Evolutionary conservation across 2,329 filamentous ascomycete genomes (phyloP).

Genomic region (Talaromyces sp.): DNA sequence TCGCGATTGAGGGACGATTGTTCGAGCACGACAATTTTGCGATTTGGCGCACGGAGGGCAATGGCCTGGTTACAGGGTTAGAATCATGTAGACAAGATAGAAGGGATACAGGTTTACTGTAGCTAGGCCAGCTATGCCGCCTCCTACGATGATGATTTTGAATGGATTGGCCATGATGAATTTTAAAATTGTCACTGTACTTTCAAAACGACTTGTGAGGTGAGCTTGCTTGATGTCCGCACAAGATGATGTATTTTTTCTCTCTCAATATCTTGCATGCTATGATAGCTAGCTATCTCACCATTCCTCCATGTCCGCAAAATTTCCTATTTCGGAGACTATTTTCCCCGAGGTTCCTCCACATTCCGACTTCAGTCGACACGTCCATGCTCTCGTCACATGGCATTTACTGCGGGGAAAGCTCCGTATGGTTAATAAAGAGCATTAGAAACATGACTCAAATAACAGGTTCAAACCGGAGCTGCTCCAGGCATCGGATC

Average conservation of each 20-base stretch:
- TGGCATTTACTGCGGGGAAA: background rate
- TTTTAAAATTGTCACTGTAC: too few species aligned
- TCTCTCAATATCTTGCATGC: background rate
- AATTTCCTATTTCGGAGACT: background rate
- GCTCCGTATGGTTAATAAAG: background rate
- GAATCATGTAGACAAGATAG: background rate
- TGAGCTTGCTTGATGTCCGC: background rate
- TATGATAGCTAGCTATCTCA: background rate
- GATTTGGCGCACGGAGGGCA: constrained; percentile 15
- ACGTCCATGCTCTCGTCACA: background rate
- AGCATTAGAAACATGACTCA: too few species aligned
- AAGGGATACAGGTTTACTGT: background rate
- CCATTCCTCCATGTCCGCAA: background rate
- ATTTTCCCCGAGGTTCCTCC: background rate
- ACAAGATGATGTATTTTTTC: background rate
- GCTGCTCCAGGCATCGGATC: background rate
- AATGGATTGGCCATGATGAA: background rate
- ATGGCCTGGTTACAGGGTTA: background rate
- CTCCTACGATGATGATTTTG: constrained; percentile 7
- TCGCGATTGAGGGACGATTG: constrained; percentile 29
- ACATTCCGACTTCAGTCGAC: background rate
- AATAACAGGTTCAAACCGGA: too few species aligned
- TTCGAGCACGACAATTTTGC: constrained; percentile 22
- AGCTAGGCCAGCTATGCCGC: constrained; percentile 8
- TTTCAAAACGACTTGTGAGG: background rate